phyloP scores from a whole-genome alignment of 148 eudicot species.

The Chenopodium suecicum region DNA sequence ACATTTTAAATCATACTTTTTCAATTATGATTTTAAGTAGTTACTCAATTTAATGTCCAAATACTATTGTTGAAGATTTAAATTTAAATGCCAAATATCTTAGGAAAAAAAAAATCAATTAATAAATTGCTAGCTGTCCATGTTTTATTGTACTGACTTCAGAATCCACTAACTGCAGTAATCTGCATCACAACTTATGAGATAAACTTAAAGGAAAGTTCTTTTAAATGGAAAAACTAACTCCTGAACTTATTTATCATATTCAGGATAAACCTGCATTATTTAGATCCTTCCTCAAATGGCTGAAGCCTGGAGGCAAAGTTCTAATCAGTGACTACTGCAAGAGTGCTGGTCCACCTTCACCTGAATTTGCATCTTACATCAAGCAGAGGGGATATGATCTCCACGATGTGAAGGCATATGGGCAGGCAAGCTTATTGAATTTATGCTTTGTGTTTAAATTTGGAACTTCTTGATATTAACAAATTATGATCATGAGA shows the following conservation, averaged over 20 bases:
- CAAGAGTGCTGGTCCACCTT: constrained; percentile 62
- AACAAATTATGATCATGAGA: background rate
- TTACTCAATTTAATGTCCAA: background rate
- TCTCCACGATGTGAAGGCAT: constrained; percentile 84
- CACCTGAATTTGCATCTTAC: constrained; percentile 69
- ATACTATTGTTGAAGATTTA: background rate
- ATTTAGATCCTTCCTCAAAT: constrained; percentile 74
- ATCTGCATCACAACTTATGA: background rate
- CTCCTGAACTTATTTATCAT: background rate
- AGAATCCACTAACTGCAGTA: background rate
- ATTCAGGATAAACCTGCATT: constrained; percentile 91
- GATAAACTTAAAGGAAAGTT: background rate
- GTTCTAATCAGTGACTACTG: constrained; percentile 94
- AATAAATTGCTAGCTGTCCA: background rate
- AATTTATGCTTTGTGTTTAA: background rate
- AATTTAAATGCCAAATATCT: background rate
- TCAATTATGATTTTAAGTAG: background rate
- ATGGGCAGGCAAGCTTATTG: constrained; percentile 66
- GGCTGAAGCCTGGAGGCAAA: constrained; percentile 98
- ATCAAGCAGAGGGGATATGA: constrained; percentile 97
- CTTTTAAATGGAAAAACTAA: background rate
- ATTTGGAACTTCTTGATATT: background rate
- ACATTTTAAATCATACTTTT: background rate
- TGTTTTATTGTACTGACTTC: background rate
- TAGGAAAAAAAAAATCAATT: background rate